phyloP scores from a whole-genome alignment of 2,329 filamentous ascomycete species.

The Scedosporium dehoogii region DNA sequence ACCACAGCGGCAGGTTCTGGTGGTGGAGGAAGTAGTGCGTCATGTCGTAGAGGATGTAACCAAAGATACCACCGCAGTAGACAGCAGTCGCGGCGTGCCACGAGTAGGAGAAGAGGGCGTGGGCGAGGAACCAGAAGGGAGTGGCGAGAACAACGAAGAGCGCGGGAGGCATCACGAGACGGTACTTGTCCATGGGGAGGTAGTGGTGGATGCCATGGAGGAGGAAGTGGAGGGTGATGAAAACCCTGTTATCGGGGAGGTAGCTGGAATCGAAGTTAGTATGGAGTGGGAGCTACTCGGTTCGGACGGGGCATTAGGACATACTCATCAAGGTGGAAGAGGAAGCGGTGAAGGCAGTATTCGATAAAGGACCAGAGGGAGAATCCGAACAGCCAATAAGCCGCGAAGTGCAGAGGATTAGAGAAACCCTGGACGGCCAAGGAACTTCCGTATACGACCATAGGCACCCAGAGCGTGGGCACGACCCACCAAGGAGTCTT shows the following conservation, averaged over 20 bases:
- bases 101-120: conserved; percentile 69
- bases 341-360: conserved; percentile 76
- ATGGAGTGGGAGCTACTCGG: not conserved
- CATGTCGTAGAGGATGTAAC: conserved; percentile 92
- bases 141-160: conserved; percentile 74
- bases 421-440: conserved; percentile 53
- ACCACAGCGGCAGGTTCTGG: conserved; percentile 81
- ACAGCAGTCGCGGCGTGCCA: conserved; percentile 74
- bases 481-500: conserved; percentile 93
- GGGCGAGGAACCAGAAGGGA: conserved; percentile 89
- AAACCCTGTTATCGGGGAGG: conserved; percentile 85
- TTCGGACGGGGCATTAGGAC: conserved; percentile 21
- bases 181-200: conserved; percentile 96
- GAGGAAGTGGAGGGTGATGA: conserved; percentile 78
- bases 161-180: conserved; percentile 92
- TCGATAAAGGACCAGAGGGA: conserved; percentile 83
- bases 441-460: conserved; percentile 61
- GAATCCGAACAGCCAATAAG: conserved; percentile 62
- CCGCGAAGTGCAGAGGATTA: conserved; percentile 33
- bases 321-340: conserved; percentile 91
- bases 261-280: conserved; percentile 43
- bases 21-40: conserved; percentile 99
- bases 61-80: conserved; percentile 86
- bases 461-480: conserved; percentile 77
- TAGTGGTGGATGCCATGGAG: conserved; percentile 98